Percentiles rank a stretch among this genome's conserved stretches.
Evolutionary conservation across 331 rosid genomes (phyloP).

Genomic region (Quercus lobata): DNA sequence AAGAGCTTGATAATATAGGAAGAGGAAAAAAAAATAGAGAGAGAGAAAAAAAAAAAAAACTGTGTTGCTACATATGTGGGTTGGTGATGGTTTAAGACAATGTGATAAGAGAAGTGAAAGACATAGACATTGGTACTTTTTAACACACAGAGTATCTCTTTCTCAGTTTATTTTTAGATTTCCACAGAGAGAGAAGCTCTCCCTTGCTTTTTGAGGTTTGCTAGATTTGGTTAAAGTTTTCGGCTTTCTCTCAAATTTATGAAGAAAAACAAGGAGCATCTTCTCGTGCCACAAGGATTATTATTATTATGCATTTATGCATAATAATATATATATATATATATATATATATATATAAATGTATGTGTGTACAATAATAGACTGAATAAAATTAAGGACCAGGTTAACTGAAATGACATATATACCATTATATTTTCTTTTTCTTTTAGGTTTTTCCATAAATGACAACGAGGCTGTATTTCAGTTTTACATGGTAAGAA

Average conservation of each 20-base stretch:
- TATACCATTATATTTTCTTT: neutral
- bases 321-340: neutral
- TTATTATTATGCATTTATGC: too few species aligned
- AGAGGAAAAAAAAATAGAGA: neutral
- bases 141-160: conserved; percentile 1
- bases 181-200: conserved; percentile 4
- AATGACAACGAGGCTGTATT: neutral
- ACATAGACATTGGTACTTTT: conserved; percentile 21
- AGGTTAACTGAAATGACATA: conserved; percentile 3
- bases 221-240: conserved; percentile 11
- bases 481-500: neutral
- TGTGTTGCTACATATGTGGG: conserved; percentile 21
- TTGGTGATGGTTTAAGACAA: conserved; percentile 41
- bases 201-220: conserved; percentile 7
- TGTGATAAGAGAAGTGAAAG: conserved; percentile 26
- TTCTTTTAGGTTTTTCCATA: neutral
- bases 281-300: neutral
- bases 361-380: neutral
- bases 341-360: neutral
- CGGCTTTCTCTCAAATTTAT: neutral
- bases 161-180: conserved; percentile 12
- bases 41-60: neutral
- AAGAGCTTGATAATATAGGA: conserved; percentile 15
- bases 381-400: neutral
- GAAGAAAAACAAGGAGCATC: conserved; percentile 1